Percentiles rank a stretch among this genome's conserved stretches.
phyloP scores from a whole-genome alignment of 495 filamentous ascomycete species.

The Pseudoneurospora amorphoporcata region DNA sequence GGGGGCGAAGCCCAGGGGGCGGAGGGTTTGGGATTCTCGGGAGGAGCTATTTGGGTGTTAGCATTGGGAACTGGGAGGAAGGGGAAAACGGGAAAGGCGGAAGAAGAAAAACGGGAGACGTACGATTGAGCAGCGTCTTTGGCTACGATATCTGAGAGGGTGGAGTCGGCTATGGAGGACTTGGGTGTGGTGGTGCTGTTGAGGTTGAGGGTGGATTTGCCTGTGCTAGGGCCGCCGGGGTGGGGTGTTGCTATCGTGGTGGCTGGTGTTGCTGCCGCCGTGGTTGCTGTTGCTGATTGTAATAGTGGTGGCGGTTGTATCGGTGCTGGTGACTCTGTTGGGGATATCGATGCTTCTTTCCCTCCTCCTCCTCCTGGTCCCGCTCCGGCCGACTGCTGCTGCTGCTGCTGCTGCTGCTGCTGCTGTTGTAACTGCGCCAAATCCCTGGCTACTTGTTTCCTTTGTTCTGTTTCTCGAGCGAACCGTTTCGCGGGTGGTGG shows the following conservation, averaged over 20 bases:
- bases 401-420: neutral
- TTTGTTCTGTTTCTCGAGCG: neutral
- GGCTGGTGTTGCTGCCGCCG: neutral
- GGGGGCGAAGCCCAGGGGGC: slow-evolving; percentile 26
- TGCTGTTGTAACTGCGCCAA: neutral
- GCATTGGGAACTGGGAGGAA: too few species aligned
- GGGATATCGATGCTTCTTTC: neutral
- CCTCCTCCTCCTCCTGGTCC: neutral
- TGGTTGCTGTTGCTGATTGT: neutral
- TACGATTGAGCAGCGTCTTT: slow-evolving; percentile 25
- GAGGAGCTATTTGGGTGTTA: slow-evolving; percentile 11
- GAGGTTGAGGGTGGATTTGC: neutral
- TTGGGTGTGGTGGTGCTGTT: neutral
- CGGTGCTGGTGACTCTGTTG: neutral
- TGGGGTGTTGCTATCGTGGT: neutral
- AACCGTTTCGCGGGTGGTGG: neutral
- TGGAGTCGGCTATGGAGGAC: slow-evolving; percentile 1
- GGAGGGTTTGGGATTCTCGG: slow-evolving; percentile 22
- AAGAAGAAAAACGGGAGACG: neutral
- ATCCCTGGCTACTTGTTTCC: neutral
- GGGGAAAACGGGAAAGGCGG: too few species aligned
- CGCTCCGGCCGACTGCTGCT: neutral
- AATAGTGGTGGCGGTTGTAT: neutral
- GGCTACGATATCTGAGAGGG: slow-evolving; percentile 26
- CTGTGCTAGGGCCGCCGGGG: neutral